phyloP scores from a whole-genome alignment of 768 basidiomycete genomes.

The Xerocomellus amylosporus region DNA sequence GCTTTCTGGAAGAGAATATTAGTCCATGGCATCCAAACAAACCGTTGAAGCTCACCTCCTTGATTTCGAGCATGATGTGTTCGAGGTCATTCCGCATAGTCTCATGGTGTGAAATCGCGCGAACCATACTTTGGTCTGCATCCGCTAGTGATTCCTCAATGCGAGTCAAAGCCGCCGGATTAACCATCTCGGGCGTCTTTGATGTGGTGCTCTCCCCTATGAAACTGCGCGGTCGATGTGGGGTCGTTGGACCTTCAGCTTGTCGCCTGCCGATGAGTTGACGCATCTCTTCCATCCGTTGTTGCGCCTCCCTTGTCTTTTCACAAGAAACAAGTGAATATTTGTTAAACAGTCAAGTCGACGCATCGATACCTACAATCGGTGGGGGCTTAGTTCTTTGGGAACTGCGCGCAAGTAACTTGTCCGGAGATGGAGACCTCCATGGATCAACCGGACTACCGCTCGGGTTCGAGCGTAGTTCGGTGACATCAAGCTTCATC shows the following conservation, averaged over 20 bases:
- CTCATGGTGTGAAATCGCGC: constrained; percentile 54
- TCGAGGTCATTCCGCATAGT: constrained; percentile 50
- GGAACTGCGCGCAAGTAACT: constrained; percentile 44
- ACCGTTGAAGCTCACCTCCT: constrained; percentile 46
- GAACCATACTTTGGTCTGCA: constrained; percentile 54
- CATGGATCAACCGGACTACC: constrained; percentile 35
- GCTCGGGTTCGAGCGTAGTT: constrained; percentile 21
- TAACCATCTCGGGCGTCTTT: constrained; percentile 19
- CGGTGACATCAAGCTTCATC: constrained; percentile 68
- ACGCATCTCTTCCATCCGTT: constrained; percentile 82
- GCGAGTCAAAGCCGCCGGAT: constrained; percentile 12
- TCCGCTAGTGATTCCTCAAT: constrained; percentile 55
- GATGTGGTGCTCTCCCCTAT: constrained; percentile 17
- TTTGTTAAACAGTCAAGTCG: not conserved
- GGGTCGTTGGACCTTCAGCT: constrained; percentile 42
- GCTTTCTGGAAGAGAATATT: constrained; percentile 44
- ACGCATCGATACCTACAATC: constrained; percentile 36
- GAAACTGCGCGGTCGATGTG: constrained; percentile 45
- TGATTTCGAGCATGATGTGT: constrained; percentile 48
- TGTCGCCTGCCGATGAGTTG: constrained; percentile 63
- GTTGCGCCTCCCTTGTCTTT: constrained; percentile 77
- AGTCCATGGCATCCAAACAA: not conserved
- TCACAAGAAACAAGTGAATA: constrained; percentile 5
- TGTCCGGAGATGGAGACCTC: constrained; percentile 58
- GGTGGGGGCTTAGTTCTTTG: constrained; percentile 40